Percentiles rank a stretch among this genome's conserved stretches.
Conservation (phyloP, 2,329 filamentous ascomycete species). For the Fusarium sambucinum region DNA sequence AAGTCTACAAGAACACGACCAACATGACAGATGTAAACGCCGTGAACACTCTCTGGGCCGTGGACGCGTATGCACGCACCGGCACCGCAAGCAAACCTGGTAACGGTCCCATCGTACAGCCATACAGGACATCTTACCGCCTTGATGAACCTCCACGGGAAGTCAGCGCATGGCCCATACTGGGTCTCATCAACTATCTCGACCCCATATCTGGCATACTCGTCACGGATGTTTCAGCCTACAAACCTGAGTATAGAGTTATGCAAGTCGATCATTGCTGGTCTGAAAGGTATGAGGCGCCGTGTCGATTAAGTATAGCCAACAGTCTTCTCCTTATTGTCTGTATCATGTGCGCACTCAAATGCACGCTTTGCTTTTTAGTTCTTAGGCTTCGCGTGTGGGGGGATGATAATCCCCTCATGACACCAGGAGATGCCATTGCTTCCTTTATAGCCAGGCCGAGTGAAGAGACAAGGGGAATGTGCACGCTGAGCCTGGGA, state of each 20-base stretch:
- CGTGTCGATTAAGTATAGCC: slow-evolving; percentile 22
- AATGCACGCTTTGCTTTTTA: slow-evolving; percentile 17
- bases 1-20: slow-evolving; percentile 18
- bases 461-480: slow-evolving; percentile 29
- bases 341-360: slow-evolving; percentile 31
- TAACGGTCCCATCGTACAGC: neutral
- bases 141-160: neutral
- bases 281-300: slow-evolving; percentile 26
- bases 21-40: neutral
- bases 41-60: slow-evolving; percentile 13
- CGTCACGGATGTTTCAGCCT: neutral
- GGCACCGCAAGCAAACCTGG: neutral
- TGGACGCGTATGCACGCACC: slow-evolving; percentile 7
- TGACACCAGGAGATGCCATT: slow-evolving; percentile 38
- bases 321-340: slow-evolving; percentile 34
- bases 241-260: slow-evolving; percentile 3
- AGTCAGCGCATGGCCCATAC: neutral
- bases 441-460: slow-evolving; percentile 32
- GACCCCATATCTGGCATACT: slow-evolving; percentile 12
- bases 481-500: slow-evolving; percentile 23
- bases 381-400: slow-evolving; percentile 25
- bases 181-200: neutral
- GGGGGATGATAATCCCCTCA: slow-evolving; percentile 21
- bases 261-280: slow-evolving; percentile 22
- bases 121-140: rapidly evolving